Conservation (phyloP, 306 rosid genomes). For the Sechiopsis laciniata region DNA sequence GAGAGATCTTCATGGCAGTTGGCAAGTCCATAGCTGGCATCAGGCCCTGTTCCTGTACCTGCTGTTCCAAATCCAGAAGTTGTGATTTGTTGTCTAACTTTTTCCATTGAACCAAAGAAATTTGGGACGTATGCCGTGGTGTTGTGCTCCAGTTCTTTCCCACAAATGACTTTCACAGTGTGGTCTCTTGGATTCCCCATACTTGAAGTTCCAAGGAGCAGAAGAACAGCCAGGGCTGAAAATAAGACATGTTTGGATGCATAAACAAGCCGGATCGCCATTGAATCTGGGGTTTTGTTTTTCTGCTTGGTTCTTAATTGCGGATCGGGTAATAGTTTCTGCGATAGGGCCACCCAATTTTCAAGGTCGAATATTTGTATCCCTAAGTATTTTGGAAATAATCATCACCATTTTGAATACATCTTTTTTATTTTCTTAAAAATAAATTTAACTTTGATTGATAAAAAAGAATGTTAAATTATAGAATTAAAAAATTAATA, state of each 20-base stretch:
- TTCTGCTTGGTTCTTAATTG: background rate
- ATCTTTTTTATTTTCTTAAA: no score
- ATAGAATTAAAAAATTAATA: no score
- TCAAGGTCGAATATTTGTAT: background rate
- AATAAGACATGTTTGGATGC: constrained; percentile 14
- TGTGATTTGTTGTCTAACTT: constrained; percentile 59
- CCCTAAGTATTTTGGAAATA: no score
- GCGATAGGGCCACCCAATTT: background rate
- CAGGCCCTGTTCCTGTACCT: constrained; percentile 56
- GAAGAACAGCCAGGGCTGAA: constrained; percentile 26
- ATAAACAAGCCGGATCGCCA: constrained; percentile 4
- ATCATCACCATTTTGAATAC: no score
- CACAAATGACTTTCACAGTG: constrained; percentile 47
- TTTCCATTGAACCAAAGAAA: constrained; percentile 67
- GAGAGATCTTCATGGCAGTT: constrained; percentile 92
- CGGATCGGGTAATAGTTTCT: background rate
- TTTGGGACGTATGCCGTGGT: constrained; percentile 45
- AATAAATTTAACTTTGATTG: no score
- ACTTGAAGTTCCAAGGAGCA: constrained; percentile 28
- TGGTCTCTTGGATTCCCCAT: constrained; percentile 64
- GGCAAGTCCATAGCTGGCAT: constrained; percentile 68
- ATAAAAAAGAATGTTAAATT: no score
- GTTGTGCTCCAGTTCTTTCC: constrained; percentile 51
- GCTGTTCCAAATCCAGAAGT: constrained; percentile 58
- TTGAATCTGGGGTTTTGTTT: background rate